Conservation (phyloP, 2,329 filamentous ascomycete genomes). For the Metarhizium humberi region DNA sequence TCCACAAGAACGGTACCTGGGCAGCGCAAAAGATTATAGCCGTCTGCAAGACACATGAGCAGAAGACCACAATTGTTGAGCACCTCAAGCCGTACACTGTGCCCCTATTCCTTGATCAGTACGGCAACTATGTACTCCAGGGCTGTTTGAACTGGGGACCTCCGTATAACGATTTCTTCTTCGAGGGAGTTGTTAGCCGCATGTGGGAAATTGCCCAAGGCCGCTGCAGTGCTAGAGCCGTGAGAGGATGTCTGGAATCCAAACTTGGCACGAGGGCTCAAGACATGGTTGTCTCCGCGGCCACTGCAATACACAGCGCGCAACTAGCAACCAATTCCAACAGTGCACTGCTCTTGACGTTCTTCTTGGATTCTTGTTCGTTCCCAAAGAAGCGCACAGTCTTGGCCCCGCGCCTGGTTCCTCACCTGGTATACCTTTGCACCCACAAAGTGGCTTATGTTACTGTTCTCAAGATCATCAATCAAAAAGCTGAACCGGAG, state of each 20-base stretch:
- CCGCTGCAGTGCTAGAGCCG: conserved; percentile 87
- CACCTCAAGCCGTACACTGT: conserved; percentile 78
- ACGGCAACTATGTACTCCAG: conserved; percentile 96
- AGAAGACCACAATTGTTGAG: conserved; percentile 79
- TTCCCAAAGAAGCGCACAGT: conserved; percentile 88
- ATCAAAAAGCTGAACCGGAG: conserved; percentile 90
- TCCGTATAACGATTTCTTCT: conserved; percentile 92
- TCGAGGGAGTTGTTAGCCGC: conserved; percentile 88
- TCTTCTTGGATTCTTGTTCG: conserved; percentile 97
- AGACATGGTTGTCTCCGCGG: conserved; percentile 86
- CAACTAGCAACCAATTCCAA: conserved; percentile 95
- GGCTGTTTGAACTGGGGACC: conserved; percentile 87
- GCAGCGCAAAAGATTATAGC: conserved; percentile 99
- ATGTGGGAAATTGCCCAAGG: conserved; percentile 94
- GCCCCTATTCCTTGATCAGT: conserved; percentile 91
- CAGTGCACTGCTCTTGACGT: conserved; percentile 85
- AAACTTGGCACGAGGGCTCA: conserved; percentile 93
- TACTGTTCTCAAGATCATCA: conserved; percentile 96
- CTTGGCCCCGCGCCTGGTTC: conserved; percentile 82
- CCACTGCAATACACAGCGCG: conserved; percentile 93
- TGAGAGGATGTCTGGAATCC: conserved; percentile 93
- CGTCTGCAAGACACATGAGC: conserved; percentile 73
- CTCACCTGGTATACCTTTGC: conserved; percentile 88
- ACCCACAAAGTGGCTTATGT: conserved; percentile 98
- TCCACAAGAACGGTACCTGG: conserved; percentile 99